Evolutionary conservation across 257 asterid genomes (phyloP), one percentile per base, ranked within the genome.

Genomic region (Nicotiana undulata): DNA sequence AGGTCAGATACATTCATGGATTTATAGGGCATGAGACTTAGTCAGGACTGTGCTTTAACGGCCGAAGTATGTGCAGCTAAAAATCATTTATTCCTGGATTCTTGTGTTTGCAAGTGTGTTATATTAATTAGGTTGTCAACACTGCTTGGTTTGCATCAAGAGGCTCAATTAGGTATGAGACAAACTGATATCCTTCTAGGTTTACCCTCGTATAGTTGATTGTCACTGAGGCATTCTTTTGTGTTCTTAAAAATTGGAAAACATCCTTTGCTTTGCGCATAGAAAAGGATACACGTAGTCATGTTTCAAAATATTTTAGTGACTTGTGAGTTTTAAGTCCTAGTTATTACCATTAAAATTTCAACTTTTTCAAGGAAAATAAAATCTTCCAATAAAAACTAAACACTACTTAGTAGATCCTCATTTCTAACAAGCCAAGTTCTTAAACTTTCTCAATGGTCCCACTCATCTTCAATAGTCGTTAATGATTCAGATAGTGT

Each of bases 1-100:
- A 22, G 97, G 98, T 93, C 81, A 82, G 91, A 75, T 79, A 18
- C 32, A 16, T 76, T 61, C 34, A 79, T 81, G 75, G 80, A 76
- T 51, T 55, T 66, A 24, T 55, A 65, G 55, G 28, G 52, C 75
- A 22, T 70, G 13, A 46, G 59, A 84, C 56, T 59, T 80, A 66
- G 53, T 82, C 22, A 67, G 64, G 17, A 15, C 49, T 31, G 31
- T 86, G 49, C 53, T 70, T 68, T 55, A 75, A 44, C 0, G 6
- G 55, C 15, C 55, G 6, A 51, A 51, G 55, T 51, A 51, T 51
- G 55, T 51, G 17, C 55, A 51, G 6, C 55, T 51, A 51, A 51
- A 3, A 10, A 10, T 51, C 16, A 11, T 51, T 40, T 40, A 40
- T 40, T 51, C 55, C 6, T 12, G 4, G 18, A 10, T 51, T 51